Base-by-base conservation (phyloP, 345 rosid genomes). In the Euphorbia tirucalli region DNA sequence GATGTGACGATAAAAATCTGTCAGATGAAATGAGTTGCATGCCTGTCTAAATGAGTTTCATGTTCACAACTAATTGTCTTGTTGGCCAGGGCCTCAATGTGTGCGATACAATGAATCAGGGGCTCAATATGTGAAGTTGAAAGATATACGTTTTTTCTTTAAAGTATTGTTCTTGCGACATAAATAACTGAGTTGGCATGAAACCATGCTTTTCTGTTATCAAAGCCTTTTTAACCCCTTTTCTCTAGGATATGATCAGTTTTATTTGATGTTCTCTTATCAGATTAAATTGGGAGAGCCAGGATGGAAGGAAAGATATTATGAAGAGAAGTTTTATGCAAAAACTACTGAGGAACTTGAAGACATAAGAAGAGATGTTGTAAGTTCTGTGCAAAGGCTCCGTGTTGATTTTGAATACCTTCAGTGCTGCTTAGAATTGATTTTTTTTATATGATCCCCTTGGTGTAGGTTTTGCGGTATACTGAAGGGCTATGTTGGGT, bases 241-340 rank as follows among this genome's bases (percentile, higher is more conserved):
- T 41, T 56, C 61, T 8, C 37, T 24, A 27, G 49, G 49, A 15
- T 37, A 21, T 63, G 39, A 9, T 24, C 25, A 31, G n/a, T 61
- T 44, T 21, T n/a, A 16, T 69, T 1, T 19, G 1, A 4, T 69
- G 55, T 67, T 48, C 37, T 74, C 27, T 72, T 32, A 74, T n/a
- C 78, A 93, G 98, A 79, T 95, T 76, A 89, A 78, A 83, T 82
- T 95, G 83, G 96, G 93, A 61, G 86, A 77, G 77, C 77, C 84
- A 19, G 99, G 99, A 37, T 95, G 99, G 99, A 92, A 81, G 76
- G 97, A 95, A 81, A 92, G 99, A 83, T 95, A 92, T 79, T 95
- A 95, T 68, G 85, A 83, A 63, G 98, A 90, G 71, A 95, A 92
- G 76, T 95, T 95, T 77, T 78, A 75, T 55, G 89, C 85, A 28